Evolutionary conservation across 2,329 filamentous ascomycete genomes (phyloP), one percentile per base, ranked within the genome.

Genomic region (Magnaporthales sp.): DNA sequence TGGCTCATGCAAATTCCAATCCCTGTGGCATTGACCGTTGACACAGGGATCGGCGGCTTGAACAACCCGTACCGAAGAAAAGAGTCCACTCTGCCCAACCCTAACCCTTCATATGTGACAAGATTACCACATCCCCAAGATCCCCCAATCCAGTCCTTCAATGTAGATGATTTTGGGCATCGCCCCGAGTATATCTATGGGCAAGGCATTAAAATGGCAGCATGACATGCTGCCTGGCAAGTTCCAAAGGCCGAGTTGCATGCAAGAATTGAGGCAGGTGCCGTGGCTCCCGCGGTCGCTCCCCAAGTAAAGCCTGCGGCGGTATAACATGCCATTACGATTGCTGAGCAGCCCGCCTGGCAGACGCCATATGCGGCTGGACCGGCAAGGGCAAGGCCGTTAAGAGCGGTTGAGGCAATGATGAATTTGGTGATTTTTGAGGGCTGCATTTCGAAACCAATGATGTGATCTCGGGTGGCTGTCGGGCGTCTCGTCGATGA

Each of bases 341-440:
- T 29, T 29, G 9, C 61, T 7, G 19, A 26, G 61, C 61, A 62
- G 19, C 61, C 61, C 15, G 61, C 15, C 61, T 62, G 61, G 29
- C 61, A 62, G 61, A 62, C n/a, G 24, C 61, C 61, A 29, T 62
- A 62, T n/a, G 61, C 61, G 7, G 29, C 61, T 4, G 61, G 61
- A 2, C 61, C 61, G 15, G 61, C 61, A 24, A 15, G 22, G 31
- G 15, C 62, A 13, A 19, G 31, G 19, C 24, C 10, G 4, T 4
- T n/a, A 1, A 64, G 24, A 10, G 24, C 7, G 29, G 24, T 2
- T 9, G 26, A 3, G 60, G 60, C 60, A 8, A 19, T 10, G 19
- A 30, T 30, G 19, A 19, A 27, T 6, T 29, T 10, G 61, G 61
- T 19, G 19, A 30, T 30, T 9, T 11, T 31, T 2, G 15, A 9